A percentile compares a stretch with the other conserved stretches of the same genome.
These are phyloP conservation scores for Stentor roeselii DNA, from an alignment of 73 alveolate species.

Conservation along the genomic window DNA sequence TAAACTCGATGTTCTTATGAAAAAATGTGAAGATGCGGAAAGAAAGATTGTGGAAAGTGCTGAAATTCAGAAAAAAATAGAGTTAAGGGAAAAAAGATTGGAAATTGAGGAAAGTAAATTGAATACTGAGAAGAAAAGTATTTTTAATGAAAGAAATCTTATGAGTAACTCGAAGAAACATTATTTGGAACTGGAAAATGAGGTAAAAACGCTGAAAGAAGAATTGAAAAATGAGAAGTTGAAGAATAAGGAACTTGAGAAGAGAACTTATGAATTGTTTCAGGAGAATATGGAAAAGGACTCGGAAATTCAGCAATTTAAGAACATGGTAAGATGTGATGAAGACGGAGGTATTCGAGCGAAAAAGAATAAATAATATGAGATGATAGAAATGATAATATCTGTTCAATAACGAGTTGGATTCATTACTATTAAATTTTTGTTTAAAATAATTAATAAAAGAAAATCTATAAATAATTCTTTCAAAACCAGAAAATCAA, in stretches of 20 bases:
- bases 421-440: too few relatives aligned
- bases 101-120: background rate
- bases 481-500: too few relatives aligned
- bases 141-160: background rate
- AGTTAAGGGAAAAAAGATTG: background rate
- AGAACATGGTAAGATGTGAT: too few relatives aligned
- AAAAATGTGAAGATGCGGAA: background rate
- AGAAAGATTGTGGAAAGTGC: background rate
- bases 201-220: background rate
- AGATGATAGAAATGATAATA: too few relatives aligned
- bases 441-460: too few relatives aligned
- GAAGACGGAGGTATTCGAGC: too few relatives aligned
- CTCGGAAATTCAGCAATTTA: background rate
- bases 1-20: background rate
- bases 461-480: too few relatives aligned
- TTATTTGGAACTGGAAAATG: background rate
- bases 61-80: background rate
- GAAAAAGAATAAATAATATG: too few relatives aligned
- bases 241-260: background rate
- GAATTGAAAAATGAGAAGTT: background rate
- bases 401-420: too few relatives aligned
- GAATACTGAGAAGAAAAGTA: background rate
- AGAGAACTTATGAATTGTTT: background rate
- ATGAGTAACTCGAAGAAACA: background rate
- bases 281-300: background rate